Evolutionary conservation across 2,329 filamentous ascomycete species (phyloP), one percentile per base, ranked within the genome.

Genomic region (Blastomyces parvus): DNA sequence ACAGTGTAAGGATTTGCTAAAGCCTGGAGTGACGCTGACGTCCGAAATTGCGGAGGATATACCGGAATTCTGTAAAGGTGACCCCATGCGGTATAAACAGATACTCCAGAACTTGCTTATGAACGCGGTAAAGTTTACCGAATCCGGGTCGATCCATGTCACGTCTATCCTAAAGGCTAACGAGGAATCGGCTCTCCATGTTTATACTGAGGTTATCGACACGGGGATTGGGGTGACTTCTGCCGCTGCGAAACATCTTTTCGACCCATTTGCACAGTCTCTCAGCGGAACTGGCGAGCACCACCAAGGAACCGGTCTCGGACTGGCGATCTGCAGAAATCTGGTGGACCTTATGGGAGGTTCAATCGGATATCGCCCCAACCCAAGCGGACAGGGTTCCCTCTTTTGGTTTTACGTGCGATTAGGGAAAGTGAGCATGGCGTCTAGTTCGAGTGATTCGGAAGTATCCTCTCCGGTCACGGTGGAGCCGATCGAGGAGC

Each of bases 41-140:
- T 76, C 76, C 25, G 69, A 73, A 4, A 72, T 83, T 27, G 74
- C 79, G 7, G 74, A 78, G 2, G 72, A 78, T 25, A 77, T 85
- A 36, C 83, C 83, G 0, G 76, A 74, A 61, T 74, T 79, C 13
- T 76, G 81, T 2, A 78, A 80, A 64, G 84, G 84, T 5, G 85
- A 87, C 65, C 80, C 83, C 3, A 76, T 86, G 4, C 80, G 84
- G 19, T 86, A 83, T 67, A 81, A 84, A 9, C 84, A 87, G 66
- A 81, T 86, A 19, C 69, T 86, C n/a, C 83, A 86, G 66, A 87
- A 87, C 66, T 75, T 87, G 4, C 74, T 86, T 19, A 78, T 80
- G 19, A 87, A 87, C 67, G 84, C 84, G 0, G 79, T 80, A 53
- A 87, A 87, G 66, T 86, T 86, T 67, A 87, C 84, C 3, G 81